These are phyloP conservation scores for Knufia fluminis DNA, from an alignment of 2,329 filamentous ascomycete species.

Conservation along the genomic window DNA sequence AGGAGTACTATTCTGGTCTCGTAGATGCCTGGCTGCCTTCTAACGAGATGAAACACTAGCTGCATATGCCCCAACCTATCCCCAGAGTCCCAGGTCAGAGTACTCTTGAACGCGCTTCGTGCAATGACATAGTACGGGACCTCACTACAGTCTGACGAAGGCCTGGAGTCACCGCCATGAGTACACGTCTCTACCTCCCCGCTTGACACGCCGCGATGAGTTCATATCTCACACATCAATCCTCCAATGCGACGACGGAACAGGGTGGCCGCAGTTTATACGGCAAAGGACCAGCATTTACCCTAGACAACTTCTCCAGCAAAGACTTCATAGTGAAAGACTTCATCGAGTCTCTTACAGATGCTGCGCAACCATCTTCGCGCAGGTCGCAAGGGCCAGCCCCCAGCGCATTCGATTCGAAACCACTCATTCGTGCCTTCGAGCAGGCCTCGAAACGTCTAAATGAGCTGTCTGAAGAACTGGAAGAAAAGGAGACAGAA, in stretches of 20 bases:
- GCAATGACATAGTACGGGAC: background rate
- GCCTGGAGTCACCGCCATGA: background rate
- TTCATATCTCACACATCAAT: background rate
- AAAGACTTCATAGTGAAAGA: slow-evolving; percentile 97
- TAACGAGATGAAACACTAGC: background rate
- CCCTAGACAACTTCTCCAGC: slow-evolving; percentile 75
- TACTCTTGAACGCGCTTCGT: too few relatives aligned
- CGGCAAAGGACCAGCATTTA: slow-evolving; percentile 72
- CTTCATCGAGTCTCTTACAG: slow-evolving; percentile 88
- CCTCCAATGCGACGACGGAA: background rate
- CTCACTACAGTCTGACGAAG: background rate
- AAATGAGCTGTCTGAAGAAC: slow-evolving; percentile 56
- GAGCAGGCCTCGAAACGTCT: slow-evolving; percentile 56
- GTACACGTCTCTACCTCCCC: background rate
- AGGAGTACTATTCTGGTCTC: too few relatives aligned
- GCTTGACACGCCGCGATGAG: background rate
- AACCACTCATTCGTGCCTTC: slow-evolving; percentile 91
- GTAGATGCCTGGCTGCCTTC: background rate
- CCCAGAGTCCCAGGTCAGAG: background rate
- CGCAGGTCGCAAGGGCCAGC: slow-evolving; percentile 55
- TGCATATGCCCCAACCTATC: background rate
- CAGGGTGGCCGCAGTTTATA: slow-evolving; percentile 53
- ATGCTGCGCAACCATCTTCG: slow-evolving; percentile 67
- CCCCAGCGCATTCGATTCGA: slow-evolving; percentile 69
- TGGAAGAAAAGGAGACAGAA: slow-evolving; percentile 85